Evolutionary conservation across 352 stramenopile genomes (phyloP).

Genomic region (Discostella stelligera): DNA sequence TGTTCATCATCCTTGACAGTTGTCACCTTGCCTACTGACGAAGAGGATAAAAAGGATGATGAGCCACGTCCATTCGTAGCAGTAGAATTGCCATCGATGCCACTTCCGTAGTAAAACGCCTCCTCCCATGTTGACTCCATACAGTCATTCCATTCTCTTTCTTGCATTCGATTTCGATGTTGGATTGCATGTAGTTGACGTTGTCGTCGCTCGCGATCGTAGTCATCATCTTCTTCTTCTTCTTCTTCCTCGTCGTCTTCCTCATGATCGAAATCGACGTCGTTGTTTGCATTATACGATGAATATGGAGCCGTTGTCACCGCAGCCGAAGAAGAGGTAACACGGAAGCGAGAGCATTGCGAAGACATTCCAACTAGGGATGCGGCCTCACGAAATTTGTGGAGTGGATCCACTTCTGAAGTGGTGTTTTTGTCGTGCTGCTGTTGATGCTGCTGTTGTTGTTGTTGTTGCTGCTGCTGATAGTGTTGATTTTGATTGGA

Average conservation of each 20-base stretch:
- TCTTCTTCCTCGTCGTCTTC: constrained; percentile 48
- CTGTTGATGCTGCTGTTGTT: not conserved
- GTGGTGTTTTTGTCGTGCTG: not conserved
- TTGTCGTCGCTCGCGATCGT: constrained; percentile 16
- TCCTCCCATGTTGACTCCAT: constrained; percentile 28
- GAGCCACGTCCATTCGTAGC: too few species aligned
- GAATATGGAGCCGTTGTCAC: not conserved
- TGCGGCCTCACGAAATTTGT: constrained; percentile 36
- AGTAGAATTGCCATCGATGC: not conserved
- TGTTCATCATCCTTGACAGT: not conserved
- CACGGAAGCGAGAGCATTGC: constrained; percentile 42
- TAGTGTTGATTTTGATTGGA: not conserved
- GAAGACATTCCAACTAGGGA: constrained; percentile 41
- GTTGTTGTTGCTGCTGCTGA: not conserved
- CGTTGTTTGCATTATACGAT: not conserved
- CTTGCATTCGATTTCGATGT: constrained; percentile 21
- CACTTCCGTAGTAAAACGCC: constrained; percentile 26
- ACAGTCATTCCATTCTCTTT: constrained; percentile 11
- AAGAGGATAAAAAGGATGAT: not conserved
- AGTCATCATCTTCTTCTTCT: constrained; percentile 54
- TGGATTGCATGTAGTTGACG: constrained; percentile 41
- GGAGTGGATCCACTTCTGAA: constrained; percentile 7
- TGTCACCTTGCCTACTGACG: not conserved
- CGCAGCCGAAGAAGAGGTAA: not conserved
- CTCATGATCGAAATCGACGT: constrained; percentile 51